Evolutionary conservation across 2,329 filamentous ascomycete genomes (phyloP), one percentile per base, ranked within the genome.

Genomic region (Pezicula neosporulosa): DNA sequence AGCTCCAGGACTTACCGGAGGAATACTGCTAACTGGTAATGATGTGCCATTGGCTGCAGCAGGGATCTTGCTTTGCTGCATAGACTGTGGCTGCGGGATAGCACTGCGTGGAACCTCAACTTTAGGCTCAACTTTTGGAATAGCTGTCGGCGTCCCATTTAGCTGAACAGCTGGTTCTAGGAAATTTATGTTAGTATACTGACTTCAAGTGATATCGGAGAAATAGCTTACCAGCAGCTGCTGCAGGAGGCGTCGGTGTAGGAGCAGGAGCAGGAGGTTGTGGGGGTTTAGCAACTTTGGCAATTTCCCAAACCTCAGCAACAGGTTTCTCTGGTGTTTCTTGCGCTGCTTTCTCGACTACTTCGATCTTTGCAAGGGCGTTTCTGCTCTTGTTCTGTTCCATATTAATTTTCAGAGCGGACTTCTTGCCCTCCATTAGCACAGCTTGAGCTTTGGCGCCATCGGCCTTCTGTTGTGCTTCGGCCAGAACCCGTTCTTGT

Each of bases 251-350:
- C 10, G 50, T 35, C 10, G 44, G 38, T 16, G 36, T 27, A 37
- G 53, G 30, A n/a, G 39, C 51, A n/a, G 46, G 27, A 28, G 54
- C 21, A 24, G 56, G 30, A 36, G 37, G 38, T 43, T 53, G 44
- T 27, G 55, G 51, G 27, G 44, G 49, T 65, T 82, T 87, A 10
- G 83, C 80, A 48, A 72, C 75, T 70, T 93, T 92, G 0, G 87
- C 91, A 49, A 89, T 73, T 56, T 87, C 84, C 89, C 90, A 97
- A 0, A 97, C 92, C 68, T 97, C 91, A 9, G 75, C 81, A 4
- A 97, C 90, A 0, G 91, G 83, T 65, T 84, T 85, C 61, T 93
- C 78, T 0, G 93, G 93, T 1, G 92, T 97, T 44, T 96, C 87
- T n/a, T 78, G 79, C 0, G 87, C 90, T 12, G 93, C 92, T 44